A percentile compares a stretch with the other conserved stretches of the same genome.
phyloP scores from a whole-genome alignment of 805 yeast species.

The Myxozyma neotropica region DNA sequence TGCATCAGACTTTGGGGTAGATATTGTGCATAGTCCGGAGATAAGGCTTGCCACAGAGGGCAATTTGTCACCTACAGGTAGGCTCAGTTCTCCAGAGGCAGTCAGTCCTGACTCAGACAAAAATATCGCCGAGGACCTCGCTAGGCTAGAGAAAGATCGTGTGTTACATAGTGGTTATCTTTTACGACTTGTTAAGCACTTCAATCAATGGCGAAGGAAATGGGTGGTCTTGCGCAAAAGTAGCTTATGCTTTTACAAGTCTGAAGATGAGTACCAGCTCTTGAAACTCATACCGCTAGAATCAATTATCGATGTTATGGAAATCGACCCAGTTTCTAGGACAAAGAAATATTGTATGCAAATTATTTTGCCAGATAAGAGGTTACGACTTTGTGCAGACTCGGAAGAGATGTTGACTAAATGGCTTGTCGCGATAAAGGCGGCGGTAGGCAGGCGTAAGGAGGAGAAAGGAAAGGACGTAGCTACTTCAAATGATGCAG shows the following conservation, averaged over 20 bases:
- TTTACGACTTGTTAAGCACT: slow-evolving; percentile 47
- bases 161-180: slow-evolving; percentile 50
- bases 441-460: slow-evolving; percentile 24
- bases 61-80: background rate
- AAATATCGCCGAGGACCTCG: slow-evolving; percentile 10
- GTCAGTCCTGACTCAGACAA: background rate
- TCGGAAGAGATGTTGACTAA: slow-evolving; percentile 51
- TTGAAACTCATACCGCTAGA: slow-evolving; percentile 44
- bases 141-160: slow-evolving; percentile 41
- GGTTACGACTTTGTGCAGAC: slow-evolving; percentile 50
- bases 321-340: slow-evolving; percentile 52
- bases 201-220: slow-evolving; percentile 53
- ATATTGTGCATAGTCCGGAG: slow-evolving; percentile 6
- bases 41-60: background rate
- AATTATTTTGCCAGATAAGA: slow-evolving; percentile 51
- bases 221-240: slow-evolving; percentile 50
- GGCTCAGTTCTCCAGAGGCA: background rate
- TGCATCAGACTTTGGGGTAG: slow-evolving; percentile 28
- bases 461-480: background rate
- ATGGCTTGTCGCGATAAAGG: slow-evolving; percentile 54
- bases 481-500: background rate
- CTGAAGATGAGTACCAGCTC: slow-evolving; percentile 37
- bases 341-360: slow-evolving; percentile 51
- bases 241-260: slow-evolving; percentile 48
- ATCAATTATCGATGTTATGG: slow-evolving; percentile 53